These are phyloP conservation scores for Phytopythium helicoides DNA, from an alignment of 352 stramenopile genomes.

Conservation along the genomic window DNA sequence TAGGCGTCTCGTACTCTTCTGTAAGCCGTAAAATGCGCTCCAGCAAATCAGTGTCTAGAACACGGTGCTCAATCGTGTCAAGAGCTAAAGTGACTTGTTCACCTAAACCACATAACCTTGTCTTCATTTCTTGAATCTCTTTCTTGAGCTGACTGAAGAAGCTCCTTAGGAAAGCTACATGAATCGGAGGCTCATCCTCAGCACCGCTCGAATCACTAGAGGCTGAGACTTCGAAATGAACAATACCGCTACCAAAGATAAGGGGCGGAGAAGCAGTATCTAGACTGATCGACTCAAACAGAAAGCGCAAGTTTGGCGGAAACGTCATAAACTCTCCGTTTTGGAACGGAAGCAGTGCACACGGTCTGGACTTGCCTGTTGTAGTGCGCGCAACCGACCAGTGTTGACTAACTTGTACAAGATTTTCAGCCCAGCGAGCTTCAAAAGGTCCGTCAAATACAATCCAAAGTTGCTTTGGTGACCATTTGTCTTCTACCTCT, in stretches of 20 bases:
- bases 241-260: conserved; percentile 23
- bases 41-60: neutral
- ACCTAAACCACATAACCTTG: no score
- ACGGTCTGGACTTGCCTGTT: neutral
- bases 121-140: neutral
- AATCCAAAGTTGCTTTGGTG: conserved; percentile 34
- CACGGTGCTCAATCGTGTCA: neutral
- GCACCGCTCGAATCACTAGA: neutral
- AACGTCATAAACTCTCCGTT: conserved; percentile 58
- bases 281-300: conserved; percentile 55
- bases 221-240: conserved; percentile 15
- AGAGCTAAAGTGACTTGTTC: neutral
- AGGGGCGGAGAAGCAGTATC: conserved; percentile 29
- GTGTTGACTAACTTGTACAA: conserved; percentile 18
- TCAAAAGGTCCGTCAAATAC: conserved; percentile 44
- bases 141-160: conserved; percentile 16
- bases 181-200: neutral
- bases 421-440: conserved; percentile 33
- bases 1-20: conserved; percentile 1
- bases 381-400: neutral
- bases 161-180: conserved; percentile 14
- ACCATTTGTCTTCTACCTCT: neutral
- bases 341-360: conserved; percentile 18
- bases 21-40: conserved; percentile 1
- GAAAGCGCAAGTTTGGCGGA: conserved; percentile 55